Conservation (phyloP, 257 asterid genomes). For the Avicennia marina region DNA sequence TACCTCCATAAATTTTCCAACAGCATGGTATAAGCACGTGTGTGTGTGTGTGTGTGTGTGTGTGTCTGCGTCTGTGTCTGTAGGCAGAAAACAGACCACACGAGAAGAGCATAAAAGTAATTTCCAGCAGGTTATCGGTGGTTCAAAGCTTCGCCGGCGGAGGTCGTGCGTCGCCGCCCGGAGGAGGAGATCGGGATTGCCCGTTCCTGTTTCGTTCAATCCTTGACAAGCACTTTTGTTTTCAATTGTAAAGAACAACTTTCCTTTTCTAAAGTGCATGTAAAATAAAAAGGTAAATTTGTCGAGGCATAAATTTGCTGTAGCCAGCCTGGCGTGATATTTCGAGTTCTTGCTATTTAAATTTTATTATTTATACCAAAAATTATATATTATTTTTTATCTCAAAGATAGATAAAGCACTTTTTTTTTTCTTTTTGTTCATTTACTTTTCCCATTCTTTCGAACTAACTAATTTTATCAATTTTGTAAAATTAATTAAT, state of each 20-base stretch:
- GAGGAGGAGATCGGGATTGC: conserved; percentile 19
- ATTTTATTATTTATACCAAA: too few relatives aligned
- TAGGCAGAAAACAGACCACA: too few relatives aligned
- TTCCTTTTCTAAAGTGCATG: background rate
- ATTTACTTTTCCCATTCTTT: too few relatives aligned
- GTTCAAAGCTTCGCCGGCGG: conserved; percentile 21
- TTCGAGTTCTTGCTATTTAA: too few relatives aligned
- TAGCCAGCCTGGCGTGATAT: background rate
- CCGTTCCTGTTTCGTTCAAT: conserved; percentile 3
- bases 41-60: too few relatives aligned
- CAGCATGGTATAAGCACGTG: background rate
- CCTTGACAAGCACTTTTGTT: background rate
- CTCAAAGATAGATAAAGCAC: too few relatives aligned
- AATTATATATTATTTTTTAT: too few relatives aligned
- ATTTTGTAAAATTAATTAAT: too few relatives aligned
- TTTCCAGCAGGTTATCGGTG: conserved; percentile 1
- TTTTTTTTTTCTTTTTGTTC: too few relatives aligned
- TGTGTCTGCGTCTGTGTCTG: too few relatives aligned
- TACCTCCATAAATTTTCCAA: conserved; percentile 2
- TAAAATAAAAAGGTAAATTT: background rate
- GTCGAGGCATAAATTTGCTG: background rate
- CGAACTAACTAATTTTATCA: too few relatives aligned
- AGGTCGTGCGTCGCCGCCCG: conserved; percentile 21
- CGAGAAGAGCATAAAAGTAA: background rate
- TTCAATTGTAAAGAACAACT: background rate